phyloP scores from a whole-genome alignment of 495 filamentous ascomycete species.

The Hyphodiscus hymeniophilus region DNA sequence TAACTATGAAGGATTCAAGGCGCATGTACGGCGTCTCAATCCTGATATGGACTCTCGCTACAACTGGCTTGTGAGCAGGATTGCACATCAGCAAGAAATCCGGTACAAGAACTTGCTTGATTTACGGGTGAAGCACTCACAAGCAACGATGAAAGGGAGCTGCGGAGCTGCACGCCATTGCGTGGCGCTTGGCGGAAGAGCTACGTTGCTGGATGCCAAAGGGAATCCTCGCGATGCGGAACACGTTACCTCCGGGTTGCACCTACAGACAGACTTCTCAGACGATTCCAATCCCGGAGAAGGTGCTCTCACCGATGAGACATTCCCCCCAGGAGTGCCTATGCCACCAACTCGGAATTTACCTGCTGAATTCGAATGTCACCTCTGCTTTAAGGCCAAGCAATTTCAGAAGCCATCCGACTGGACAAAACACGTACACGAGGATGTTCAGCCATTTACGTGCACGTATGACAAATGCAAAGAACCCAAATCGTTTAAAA shows the following conservation, averaged over 20 bases:
- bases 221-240: constrained; percentile 24
- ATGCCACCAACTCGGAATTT: constrained; percentile 71
- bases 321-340: constrained; percentile 74
- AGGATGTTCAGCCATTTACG: constrained; percentile 92
- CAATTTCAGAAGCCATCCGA: constrained; percentile 92
- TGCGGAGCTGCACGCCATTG: constrained; percentile 59
- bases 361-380: constrained; percentile 88
- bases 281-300: constrained; percentile 55
- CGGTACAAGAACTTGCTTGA: constrained; percentile 76
- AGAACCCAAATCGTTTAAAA: constrained; percentile 91
- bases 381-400: constrained; percentile 83
- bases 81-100: constrained; percentile 69
- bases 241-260: constrained; percentile 1
- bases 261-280: constrained; percentile 39
- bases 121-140: constrained; percentile 60
- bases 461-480: constrained; percentile 82
- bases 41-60: constrained; percentile 37
- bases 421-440: constrained; percentile 97
- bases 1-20: constrained; percentile 67
- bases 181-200: constrained; percentile 51
- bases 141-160: constrained; percentile 39
- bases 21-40: constrained; percentile 65
- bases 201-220: constrained; percentile 34
- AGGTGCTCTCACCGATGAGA: constrained; percentile 54
- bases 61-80: constrained; percentile 68